phyloP scores from a whole-genome alignment of 164 flowering plant genomes.

The Berberis thunbergii region DNA sequence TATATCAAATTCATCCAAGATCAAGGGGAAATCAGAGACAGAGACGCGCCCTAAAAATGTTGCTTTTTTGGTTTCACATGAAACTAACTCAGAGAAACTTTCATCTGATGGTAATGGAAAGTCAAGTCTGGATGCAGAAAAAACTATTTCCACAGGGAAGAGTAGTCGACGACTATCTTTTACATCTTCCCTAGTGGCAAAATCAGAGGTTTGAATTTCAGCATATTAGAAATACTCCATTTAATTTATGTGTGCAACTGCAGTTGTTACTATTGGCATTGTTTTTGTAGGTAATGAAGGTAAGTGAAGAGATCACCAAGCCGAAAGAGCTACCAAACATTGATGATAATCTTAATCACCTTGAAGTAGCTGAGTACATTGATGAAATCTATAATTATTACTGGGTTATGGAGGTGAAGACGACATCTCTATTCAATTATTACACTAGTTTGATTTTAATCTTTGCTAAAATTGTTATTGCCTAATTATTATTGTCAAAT shows the following conservation, averaged over 20 bases:
- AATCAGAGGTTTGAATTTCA: slow-evolving; percentile 45
- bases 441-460: not conserved
- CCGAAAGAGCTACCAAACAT: slow-evolving; percentile 49
- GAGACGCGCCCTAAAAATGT: slow-evolving; percentile 16
- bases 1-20: slow-evolving; percentile 25
- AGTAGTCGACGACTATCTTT: slow-evolving; percentile 59
- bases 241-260: not conserved
- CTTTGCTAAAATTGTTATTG: not conserved
- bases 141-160: slow-evolving; percentile 12
- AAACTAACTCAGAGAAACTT: slow-evolving; percentile 18
- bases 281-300: slow-evolving; percentile 32
- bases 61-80: slow-evolving; percentile 14
- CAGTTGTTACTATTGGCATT: not conserved
- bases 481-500: no score
- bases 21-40: slow-evolving; percentile 10
- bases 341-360: slow-evolving; percentile 57
- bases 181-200: slow-evolving; percentile 47
- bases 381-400: slow-evolving; percentile 83
- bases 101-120: slow-evolving; percentile 18
- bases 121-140: slow-evolving; percentile 7
- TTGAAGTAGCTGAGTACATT: slow-evolving; percentile 84
- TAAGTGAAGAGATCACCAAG: slow-evolving; percentile 18
- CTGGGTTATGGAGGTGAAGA: slow-evolving; percentile 76
- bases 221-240: not conserved
- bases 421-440: not conserved